Conservation (phyloP, 2,329 filamentous ascomycete species). For the Alternaria conjuncta region DNA sequence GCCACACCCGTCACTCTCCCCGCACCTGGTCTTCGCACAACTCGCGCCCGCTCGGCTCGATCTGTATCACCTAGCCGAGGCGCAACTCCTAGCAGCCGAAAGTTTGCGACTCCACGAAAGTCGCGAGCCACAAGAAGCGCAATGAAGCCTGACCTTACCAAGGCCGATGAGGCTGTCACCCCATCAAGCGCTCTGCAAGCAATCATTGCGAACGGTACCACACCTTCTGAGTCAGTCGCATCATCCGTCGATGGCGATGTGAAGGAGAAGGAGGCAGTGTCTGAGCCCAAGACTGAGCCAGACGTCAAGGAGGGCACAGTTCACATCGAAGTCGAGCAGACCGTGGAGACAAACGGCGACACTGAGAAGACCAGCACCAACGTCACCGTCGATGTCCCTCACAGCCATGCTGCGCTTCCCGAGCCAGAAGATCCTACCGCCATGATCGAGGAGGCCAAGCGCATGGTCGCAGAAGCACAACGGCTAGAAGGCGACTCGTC, state of each 20-base stretch:
- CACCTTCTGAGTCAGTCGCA: conserved; percentile 30
- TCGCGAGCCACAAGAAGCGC: conserved; percentile 55
- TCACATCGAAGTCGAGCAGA: conserved; percentile 73
- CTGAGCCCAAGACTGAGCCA: conserved; percentile 12
- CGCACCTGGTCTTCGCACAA: conserved; percentile 40
- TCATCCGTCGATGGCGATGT: conserved; percentile 54
- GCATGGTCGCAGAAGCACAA: conserved; percentile 81
- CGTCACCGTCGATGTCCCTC: conserved; percentile 77
- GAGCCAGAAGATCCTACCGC: conserved; percentile 78
- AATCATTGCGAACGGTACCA: conserved; percentile 40
- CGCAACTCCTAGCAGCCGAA: conserved; percentile 50
- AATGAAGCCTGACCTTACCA: conserved; percentile 34
- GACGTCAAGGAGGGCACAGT: conserved; percentile 57
- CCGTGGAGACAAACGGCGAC: conserved; percentile 63
- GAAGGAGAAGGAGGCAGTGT: conserved; percentile 25
- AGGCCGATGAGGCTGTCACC: conserved; percentile 50
- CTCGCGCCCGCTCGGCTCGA: conserved; percentile 62
- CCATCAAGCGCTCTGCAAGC: conserved; percentile 53
- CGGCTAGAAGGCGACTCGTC: conserved; percentile 53
- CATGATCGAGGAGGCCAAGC: conserved; percentile 85
- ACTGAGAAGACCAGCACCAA: conserved; percentile 74
- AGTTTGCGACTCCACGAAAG: conserved; percentile 62
- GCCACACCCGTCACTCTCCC: conserved; percentile 29
- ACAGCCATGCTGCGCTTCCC: conserved; percentile 69
- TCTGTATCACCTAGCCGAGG: conserved; percentile 65